phyloP scores from a whole-genome alignment of 805 yeast genomes.

The Candida verbasci region DNA sequence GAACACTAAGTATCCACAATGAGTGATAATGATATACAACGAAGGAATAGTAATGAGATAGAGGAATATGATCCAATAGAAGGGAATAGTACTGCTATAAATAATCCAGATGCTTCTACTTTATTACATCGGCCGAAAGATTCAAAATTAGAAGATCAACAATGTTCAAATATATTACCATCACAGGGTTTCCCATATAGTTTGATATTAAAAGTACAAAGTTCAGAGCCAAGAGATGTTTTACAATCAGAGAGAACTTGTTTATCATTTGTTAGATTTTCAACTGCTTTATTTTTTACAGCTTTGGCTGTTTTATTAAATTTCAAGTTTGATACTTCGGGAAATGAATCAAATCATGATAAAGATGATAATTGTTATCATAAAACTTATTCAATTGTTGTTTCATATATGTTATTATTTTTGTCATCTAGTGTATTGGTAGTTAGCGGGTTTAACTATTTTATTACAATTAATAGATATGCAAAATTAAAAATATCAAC shows the following conservation, averaged over 20 bases:
- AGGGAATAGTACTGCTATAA: slow-evolving; percentile 1
- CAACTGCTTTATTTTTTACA: slow-evolving; percentile 41
- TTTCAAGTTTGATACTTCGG: slow-evolving; percentile 37
- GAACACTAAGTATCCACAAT: too few species aligned
- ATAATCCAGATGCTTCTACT: too few species aligned
- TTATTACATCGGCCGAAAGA: neutral
- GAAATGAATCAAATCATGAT: slow-evolving; percentile 3
- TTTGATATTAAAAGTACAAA: slow-evolving; percentile 22
- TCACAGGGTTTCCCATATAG: slow-evolving; percentile 16
- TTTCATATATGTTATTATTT: slow-evolving; percentile 33
- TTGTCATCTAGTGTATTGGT: slow-evolving; percentile 36
- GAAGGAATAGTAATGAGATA: too few species aligned
- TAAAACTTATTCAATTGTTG: slow-evolving; percentile 20
- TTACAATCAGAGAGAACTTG: slow-evolving; percentile 52
- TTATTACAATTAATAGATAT: slow-evolving; percentile 41
- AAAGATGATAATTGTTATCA: slow-evolving; percentile 2
- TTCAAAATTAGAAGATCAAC: neutral
- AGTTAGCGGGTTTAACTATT: slow-evolving; percentile 39
- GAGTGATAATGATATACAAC: neutral
- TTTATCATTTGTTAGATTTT: slow-evolving; percentile 44
- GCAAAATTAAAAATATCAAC: slow-evolving; percentile 38
- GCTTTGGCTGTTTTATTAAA: slow-evolving; percentile 45
- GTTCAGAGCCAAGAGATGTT: slow-evolving; percentile 52
- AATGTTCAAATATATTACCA: neutral
- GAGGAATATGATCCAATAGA: neutral